These are phyloP conservation scores for Ambrosia trifida DNA, from an alignment of 129 eudicot species.

Conservation along the genomic window DNA sequence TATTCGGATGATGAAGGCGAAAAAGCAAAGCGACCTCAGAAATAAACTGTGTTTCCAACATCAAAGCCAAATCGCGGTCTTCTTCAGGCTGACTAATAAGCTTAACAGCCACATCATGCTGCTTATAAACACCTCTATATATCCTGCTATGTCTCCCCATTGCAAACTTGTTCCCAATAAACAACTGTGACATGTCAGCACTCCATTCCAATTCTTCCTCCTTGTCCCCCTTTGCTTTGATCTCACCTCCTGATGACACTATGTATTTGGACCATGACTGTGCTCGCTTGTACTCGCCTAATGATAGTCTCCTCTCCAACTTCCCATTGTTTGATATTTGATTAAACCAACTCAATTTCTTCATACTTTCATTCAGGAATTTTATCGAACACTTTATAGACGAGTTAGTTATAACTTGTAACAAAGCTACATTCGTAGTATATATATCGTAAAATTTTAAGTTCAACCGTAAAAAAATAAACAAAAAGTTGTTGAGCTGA, in stretches of 20 bases:
- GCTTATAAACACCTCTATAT: conserved; percentile 84
- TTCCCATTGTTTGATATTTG: conserved; percentile 60
- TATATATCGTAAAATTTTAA: too few species aligned
- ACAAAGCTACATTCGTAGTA: conserved; percentile 21
- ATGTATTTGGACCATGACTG: conserved; percentile 86
- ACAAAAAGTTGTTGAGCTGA: too few species aligned
- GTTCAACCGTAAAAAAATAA: too few species aligned
- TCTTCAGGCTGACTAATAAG: conserved; percentile 95
- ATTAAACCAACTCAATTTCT: conserved; percentile 61
- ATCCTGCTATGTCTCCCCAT: conserved; percentile 88
- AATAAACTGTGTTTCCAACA: conserved; percentile 69
- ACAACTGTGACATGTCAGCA: conserved; percentile 95
- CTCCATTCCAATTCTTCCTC: conserved; percentile 72
- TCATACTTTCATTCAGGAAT: conserved; percentile 40
- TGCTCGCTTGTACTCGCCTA: conserved; percentile 84
- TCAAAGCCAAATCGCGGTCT: conserved; percentile 73
- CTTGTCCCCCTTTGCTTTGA: conserved; percentile 59
- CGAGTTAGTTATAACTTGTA: neutral
- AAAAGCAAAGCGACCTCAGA: conserved; percentile 82
- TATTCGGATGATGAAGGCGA: conserved; percentile 77
- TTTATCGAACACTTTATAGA: conserved; percentile 3
- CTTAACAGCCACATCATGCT: conserved; percentile 85
- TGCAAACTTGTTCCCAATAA: conserved; percentile 82
- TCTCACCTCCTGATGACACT: conserved; percentile 74
- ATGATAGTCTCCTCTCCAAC: conserved; percentile 63